Conservation (phyloP, 169 alveolate genomes). For the Eimeria sp. region DNA sequence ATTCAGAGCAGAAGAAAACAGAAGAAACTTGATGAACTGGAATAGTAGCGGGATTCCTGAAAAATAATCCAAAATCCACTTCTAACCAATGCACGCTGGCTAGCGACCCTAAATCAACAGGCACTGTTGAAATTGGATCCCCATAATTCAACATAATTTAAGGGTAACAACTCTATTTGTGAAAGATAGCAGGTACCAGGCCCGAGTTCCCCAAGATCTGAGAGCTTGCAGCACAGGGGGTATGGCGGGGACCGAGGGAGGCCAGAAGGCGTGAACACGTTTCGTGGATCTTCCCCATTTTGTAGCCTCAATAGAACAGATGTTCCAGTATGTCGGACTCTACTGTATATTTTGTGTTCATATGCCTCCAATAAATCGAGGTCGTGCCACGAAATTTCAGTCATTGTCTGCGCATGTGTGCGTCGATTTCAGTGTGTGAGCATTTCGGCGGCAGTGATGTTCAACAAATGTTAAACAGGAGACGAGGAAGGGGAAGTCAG, state of each 20-base stretch:
- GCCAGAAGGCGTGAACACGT: conserved; percentile 76
- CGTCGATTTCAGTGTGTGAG: background rate
- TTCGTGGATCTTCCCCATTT: conserved; percentile 62
- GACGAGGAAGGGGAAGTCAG: background rate
- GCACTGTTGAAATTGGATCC: background rate
- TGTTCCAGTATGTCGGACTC: conserved; percentile 73
- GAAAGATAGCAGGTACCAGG: conserved; percentile 42
- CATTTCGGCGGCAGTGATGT: background rate
- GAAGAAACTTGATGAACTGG: conserved; percentile 70
- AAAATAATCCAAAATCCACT: background rate
- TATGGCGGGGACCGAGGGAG: conserved; percentile 73
- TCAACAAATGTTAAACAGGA: background rate
- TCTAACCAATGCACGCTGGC: background rate
- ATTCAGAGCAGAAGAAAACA: conserved; percentile 70
- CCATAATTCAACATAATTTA: background rate
- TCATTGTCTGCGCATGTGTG: conserved; percentile 26
- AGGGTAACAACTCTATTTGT: background rate
- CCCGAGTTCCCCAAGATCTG: conserved; percentile 80
- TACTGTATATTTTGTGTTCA: conserved; percentile 79
- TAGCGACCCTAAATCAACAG: background rate
- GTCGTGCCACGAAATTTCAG: conserved; percentile 28
- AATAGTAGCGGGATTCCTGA: conserved; percentile 81
- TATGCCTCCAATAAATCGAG: conserved; percentile 72
- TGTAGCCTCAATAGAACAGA: conserved; percentile 53
- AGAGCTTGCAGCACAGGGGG: conserved; percentile 75